Conservation (phyloP, 2,329 filamentous ascomycete genomes). For the Cytospora schulzeri region DNA sequence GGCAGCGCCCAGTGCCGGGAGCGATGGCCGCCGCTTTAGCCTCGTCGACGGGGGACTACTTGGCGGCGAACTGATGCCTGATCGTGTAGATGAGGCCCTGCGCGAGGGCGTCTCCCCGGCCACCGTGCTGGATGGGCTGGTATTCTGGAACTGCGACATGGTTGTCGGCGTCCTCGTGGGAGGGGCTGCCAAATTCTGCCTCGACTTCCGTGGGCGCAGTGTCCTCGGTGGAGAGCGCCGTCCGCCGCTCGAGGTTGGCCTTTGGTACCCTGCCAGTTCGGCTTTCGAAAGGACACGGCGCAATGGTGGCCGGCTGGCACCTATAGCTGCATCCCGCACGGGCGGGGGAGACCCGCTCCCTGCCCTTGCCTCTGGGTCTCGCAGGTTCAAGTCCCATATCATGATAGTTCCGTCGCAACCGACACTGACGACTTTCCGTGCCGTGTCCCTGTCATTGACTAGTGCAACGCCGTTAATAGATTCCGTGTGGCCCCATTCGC, state of each 20-base stretch:
- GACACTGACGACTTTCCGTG: slow-evolving; percentile 68
- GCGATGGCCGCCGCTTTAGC: slow-evolving; percentile 54
- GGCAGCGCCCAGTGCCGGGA: slow-evolving; percentile 50
- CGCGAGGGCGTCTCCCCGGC: slow-evolving; percentile 54
- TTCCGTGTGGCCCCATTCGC: slow-evolving; percentile 95
- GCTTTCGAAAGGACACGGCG: slow-evolving; percentile 84
- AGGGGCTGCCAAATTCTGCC: slow-evolving; percentile 46
- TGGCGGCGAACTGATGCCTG: slow-evolving; percentile 48
- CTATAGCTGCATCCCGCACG: slow-evolving; percentile 47
- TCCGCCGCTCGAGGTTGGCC: slow-evolving; percentile 49
- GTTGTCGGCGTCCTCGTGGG: slow-evolving; percentile 44
- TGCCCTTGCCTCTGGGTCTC: slow-evolving; percentile 45
- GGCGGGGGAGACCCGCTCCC: slow-evolving; percentile 57
- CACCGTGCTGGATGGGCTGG: slow-evolving; percentile 45
- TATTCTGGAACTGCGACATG: slow-evolving; percentile 31
- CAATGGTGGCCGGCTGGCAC: slow-evolving; percentile 70
- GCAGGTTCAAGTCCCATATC: slow-evolving; percentile 67
- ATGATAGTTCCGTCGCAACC: slow-evolving; percentile 82
- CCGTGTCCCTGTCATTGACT: slow-evolving; percentile 59
- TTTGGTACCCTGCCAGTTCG: slow-evolving; percentile 79
- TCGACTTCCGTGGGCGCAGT: slow-evolving; percentile 57
- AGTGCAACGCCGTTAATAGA: slow-evolving; percentile 85
- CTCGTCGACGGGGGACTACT: slow-evolving; percentile 49
- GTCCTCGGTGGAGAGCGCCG: slow-evolving; percentile 59
- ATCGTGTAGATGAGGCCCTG: slow-evolving; percentile 47